phyloP scores from a whole-genome alignment of 768 basidiomycete species.

The Boletus rubroflammeus region DNA sequence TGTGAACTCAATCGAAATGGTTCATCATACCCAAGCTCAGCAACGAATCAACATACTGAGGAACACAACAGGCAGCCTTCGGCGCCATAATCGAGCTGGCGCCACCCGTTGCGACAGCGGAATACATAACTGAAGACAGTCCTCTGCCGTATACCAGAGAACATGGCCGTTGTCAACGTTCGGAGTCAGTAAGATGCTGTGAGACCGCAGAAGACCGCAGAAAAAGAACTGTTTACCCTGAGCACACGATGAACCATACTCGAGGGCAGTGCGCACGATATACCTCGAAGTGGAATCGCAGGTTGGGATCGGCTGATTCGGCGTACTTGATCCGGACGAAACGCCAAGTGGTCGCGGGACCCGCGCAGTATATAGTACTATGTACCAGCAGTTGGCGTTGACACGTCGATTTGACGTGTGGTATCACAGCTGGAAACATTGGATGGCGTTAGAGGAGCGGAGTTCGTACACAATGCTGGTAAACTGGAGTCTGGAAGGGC shows the following conservation, averaged over 20 bases:
- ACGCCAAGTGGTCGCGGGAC: constrained; percentile 11
- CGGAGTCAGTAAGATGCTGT: neutral
- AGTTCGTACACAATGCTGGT: constrained; percentile 13
- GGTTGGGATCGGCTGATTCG: neutral
- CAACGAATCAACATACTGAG: neutral
- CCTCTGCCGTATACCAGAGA: too few species aligned
- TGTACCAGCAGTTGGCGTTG: constrained; percentile 8
- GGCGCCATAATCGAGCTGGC: neutral
- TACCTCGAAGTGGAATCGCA: too few species aligned
- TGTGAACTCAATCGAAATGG: neutral
- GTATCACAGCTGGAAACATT: constrained; percentile 10
- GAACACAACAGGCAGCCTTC: neutral
- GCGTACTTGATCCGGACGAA: constrained; percentile 15
- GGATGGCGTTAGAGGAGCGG: constrained; percentile 13
- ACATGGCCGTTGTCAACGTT: neutral
- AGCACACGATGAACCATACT: neutral
- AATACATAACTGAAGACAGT: neutral
- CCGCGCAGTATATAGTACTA: constrained; percentile 10
- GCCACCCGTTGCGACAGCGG: neutral
- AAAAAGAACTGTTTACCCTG: neutral
- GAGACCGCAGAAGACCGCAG: neutral
- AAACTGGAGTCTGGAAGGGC: neutral
- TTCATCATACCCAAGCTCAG: neutral
- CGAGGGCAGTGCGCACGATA: neutral
- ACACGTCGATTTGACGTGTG: constrained; percentile 12